Evolutionary conservation across 148 eudicot species (phyloP), one percentile per base, ranked within the genome.

Genomic region (Rhododendron mucronatum): DNA sequence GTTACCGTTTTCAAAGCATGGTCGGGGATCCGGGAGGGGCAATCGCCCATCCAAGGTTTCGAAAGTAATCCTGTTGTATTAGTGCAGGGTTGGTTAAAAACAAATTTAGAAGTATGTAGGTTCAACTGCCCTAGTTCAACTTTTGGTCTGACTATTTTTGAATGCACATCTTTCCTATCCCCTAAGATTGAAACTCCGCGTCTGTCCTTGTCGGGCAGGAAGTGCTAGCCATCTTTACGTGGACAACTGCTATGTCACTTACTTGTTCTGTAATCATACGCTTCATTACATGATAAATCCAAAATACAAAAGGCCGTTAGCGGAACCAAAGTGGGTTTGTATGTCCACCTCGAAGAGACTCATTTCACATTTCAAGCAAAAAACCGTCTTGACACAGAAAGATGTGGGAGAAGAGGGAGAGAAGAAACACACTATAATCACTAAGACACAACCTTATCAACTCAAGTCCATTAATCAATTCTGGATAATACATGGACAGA

Each of bases 1-100:
- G 92, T 86, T 85, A 30, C 76, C 63, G 21, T 51, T 83, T 15
- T 78, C 28, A 26, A 61, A 59, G 26, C 85, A 77, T 79, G 48
- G 16, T 13, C 7, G 33, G 12, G 28, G 12, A 65, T 65, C 4
- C 11, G 73, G 65, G 73, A 65, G 73, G 73, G 73, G 14, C 30
- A 11, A 67, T 67, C 14, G 28, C 33, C 30, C 41, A 30, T 39
- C 20, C 13, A 1, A 71, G 30, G 18, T 71, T 71, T 71, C 76
- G 30, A 71, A 71, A 13, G 8, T 30, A 71, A 28, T 71, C 76
- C 5, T 71, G 76, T 71, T 71, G 7, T 71, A 28, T 30, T 71
- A 28, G 20, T 30, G 73, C 33, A 67, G 73, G 14, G 73, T 67
- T 67, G 73, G 33, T 67, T 10, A 26, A 26, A 26, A 67, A 11